phyloP scores from a whole-genome alignment of 495 filamentous ascomycete species.

The Hypoxylon lienhwacheense region DNA sequence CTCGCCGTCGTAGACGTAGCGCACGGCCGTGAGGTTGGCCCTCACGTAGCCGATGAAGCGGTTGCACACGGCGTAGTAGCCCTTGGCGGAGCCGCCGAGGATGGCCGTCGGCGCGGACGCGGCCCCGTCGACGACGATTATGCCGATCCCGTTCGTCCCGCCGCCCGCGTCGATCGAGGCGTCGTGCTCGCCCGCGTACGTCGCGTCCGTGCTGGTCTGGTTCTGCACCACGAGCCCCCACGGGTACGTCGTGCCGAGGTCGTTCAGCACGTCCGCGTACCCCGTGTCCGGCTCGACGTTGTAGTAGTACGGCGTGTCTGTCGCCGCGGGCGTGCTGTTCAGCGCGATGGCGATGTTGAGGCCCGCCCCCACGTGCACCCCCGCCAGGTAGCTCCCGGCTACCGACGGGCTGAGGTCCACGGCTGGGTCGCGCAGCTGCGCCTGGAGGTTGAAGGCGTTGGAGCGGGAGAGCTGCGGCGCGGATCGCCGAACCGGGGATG shows the following conservation, averaged over 20 bases:
- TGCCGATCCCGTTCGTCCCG: constrained; percentile 14
- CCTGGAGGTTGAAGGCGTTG: constrained; percentile 23
- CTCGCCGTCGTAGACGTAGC: constrained; percentile 29
- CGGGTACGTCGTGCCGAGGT: constrained; percentile 21
- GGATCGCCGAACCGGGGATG: constrained; percentile 7
- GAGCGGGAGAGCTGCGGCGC: constrained; percentile 5
- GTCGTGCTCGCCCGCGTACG: constrained; percentile 26
- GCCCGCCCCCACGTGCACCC: constrained; percentile 31
- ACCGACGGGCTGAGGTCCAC: constrained; percentile 35
- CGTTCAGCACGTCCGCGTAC: constrained; percentile 12
- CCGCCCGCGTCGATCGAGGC: constrained; percentile 19
- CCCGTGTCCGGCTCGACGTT: constrained; percentile 22
- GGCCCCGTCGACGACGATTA: not conserved
- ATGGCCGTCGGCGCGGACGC: not conserved
- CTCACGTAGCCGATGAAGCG: constrained; percentile 10
- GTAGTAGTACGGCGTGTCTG: constrained; percentile 23
- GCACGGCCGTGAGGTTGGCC: constrained; percentile 6
- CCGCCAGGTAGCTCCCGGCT: constrained; percentile 14
- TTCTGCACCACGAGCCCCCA: constrained; percentile 29
- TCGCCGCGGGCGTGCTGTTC: not conserved
- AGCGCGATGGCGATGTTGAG: constrained; percentile 21
- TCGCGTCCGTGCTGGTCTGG: constrained; percentile 1
- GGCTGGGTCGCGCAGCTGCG: constrained; percentile 26
- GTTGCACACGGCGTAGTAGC: constrained; percentile 13
- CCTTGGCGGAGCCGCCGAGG: constrained; percentile 6